A percentile compares a stretch with the other conserved stretches of the same genome.
Evolutionary conservation across 225 moss, liverwort and hornwort species (phyloP).

Genomic region (Pseudoscleropodium purum): DNA sequence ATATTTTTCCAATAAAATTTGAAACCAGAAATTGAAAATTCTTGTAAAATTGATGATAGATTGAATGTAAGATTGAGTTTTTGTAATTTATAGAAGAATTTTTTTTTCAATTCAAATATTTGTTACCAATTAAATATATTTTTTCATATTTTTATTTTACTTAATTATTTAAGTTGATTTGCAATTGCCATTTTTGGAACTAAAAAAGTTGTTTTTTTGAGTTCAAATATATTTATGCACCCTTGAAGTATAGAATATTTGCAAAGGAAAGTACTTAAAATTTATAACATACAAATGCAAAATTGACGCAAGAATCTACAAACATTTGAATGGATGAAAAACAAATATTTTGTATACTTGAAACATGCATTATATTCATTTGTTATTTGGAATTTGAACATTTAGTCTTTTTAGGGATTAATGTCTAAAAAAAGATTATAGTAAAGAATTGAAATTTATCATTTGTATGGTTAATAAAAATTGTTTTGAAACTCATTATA

Average conservation of each 20-base stretch:
- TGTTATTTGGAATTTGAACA: rapidly evolving
- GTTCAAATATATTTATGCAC: background rate
- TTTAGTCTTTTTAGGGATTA: rapidly evolving
- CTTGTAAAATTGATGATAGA: background rate
- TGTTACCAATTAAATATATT: background rate
- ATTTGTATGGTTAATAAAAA: too few species aligned
- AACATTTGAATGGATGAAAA: background rate
- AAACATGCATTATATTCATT: background rate
- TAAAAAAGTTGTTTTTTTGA: background rate
- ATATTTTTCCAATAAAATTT: background rate
- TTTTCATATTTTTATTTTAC: background rate
- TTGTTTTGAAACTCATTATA: too few species aligned
- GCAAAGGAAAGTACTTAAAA: background rate
- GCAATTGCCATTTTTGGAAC: background rate
- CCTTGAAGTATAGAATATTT: background rate
- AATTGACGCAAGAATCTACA: background rate
- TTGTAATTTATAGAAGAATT: background rate
- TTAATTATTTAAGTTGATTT: background rate
- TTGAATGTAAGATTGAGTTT: background rate
- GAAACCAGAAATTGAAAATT: rapidly evolving
- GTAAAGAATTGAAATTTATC: background rate
- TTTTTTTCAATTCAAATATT: background rate
- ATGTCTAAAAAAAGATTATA: background rate
- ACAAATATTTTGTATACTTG: background rate
- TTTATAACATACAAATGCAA: background rate